Evolutionary conservation across 768 basidiomycete species (phyloP), one percentile per base, ranked within the genome.

Genomic region (Flagelloscypha sp.): DNA sequence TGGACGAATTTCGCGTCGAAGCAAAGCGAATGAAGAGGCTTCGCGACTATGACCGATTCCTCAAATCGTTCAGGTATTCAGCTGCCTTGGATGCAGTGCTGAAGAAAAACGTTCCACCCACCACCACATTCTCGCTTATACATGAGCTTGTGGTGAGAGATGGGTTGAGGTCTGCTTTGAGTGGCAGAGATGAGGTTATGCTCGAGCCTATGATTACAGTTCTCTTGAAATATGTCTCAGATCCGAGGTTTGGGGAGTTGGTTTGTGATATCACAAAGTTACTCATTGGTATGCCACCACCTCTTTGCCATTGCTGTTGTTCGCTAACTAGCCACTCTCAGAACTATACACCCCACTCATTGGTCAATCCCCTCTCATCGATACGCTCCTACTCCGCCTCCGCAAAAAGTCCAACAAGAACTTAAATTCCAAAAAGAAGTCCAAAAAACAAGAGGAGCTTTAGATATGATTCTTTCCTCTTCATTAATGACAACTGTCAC

Each of bases 351-450:
- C 73, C 2, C 74, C 87, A 0, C 82, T 94, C 23, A 63, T 98
- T n/a, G 94, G 94, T 2, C 89, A 94, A 57, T 92, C 92, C 16
- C 89, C 92, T 0, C 63, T 92, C 28, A 84, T 99, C 36, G 95
- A 98, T 57, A 68, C 81, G 5, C 66, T 94, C 24, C 81, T 98
- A 49, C 62, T 82, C 18, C 79, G 81, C 23, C 61, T 98, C 27
- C 79, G 78, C 37, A 83, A 79, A 54, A 90, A 92, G 72, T 98
- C n/a, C 59, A 74, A 27, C 73, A 77, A 24, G 95, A 99, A 56
- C 61, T 97, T 34, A 75, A 72, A 16, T 90, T 99, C 57, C 90
- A 97, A 58, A 74, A 74, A 45, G 88, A 97, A 54, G 60, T 98
- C 33, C 62, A 76, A 41, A 84, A 82, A 59, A 65, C 84, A 33